Percentiles rank a stretch among this genome's conserved stretches.
Conservation (phyloP, 140 eudicot species). For the Bidens hawaiensis region DNA sequence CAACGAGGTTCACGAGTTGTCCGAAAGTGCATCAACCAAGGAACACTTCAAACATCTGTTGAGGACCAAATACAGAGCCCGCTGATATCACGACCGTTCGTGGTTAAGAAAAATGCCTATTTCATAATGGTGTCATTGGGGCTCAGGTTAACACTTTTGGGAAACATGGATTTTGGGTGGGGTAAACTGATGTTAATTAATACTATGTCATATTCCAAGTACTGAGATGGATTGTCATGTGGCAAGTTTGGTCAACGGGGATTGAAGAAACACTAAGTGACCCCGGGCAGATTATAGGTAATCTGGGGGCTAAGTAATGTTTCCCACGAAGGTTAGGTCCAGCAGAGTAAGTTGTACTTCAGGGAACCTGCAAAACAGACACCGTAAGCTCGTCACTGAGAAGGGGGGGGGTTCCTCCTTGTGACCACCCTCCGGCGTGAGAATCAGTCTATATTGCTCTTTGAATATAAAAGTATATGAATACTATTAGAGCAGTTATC, state of each 20-base stretch:
- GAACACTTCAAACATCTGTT: conserved; percentile 22
- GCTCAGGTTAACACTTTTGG: not conserved
- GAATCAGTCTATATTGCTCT: too few relatives aligned
- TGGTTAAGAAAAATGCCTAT: not conserved
- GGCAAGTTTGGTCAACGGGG: conserved; percentile 6
- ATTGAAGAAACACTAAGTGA: too few relatives aligned
- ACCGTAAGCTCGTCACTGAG: too few relatives aligned
- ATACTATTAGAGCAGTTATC: too few relatives aligned
- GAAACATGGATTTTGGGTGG: conserved; percentile 25
- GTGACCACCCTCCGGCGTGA: too few relatives aligned
- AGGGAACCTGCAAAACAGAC: too few relatives aligned
- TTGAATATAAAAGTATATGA: too few relatives aligned
- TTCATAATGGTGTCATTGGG: conserved; percentile 20
- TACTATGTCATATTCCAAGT: conserved; percentile 11
- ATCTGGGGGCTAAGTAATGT: too few relatives aligned
- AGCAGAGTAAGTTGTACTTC: too few relatives aligned
- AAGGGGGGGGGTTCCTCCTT: too few relatives aligned
- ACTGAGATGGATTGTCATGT: conserved; percentile 13
- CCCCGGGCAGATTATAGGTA: too few relatives aligned
- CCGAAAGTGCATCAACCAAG: conserved; percentile 16
- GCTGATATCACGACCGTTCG: conserved; percentile 17
- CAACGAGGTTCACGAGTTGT: conserved; percentile 14
- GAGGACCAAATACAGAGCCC: conserved; percentile 20
- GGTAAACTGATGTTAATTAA: conserved; percentile 19
- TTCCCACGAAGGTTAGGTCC: too few relatives aligned